A percentile compares a stretch with the other conserved stretches of the same genome.
Evolutionary conservation across 2,329 filamentous ascomycete genomes (phyloP).

Genomic region (Fusarium virguliforme): DNA sequence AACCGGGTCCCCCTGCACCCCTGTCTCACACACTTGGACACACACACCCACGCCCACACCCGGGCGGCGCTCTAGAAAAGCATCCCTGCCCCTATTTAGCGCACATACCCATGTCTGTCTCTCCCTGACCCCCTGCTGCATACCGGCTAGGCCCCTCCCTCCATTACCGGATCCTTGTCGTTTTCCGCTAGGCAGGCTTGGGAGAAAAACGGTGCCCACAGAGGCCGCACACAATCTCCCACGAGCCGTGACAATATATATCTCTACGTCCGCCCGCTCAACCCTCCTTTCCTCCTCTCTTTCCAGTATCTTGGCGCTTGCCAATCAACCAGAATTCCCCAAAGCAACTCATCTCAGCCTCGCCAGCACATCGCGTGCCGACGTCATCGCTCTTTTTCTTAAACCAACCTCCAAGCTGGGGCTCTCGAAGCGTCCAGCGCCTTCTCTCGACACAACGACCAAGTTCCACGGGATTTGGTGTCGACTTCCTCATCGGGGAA

Average conservation of each 20-base stretch:
- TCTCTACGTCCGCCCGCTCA: conserved; percentile 52
- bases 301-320: conserved; percentile 58
- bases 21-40: conserved; percentile 10
- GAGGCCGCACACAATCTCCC: conserved; percentile 46
- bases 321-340: conserved; percentile 54
- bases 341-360: conserved; percentile 36
- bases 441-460: conserved; percentile 51
- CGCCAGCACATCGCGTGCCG: conserved; percentile 48
- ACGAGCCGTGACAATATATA: conserved; percentile 53
- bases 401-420: conserved; percentile 46
- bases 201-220: conserved; percentile 45
- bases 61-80: conserved; percentile 23
- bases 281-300: conserved; percentile 50
- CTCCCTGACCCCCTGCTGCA: conserved; percentile 44
- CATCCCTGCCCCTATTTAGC: conserved; percentile 39
- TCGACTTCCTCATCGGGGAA: conserved; percentile 54
- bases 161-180: conserved; percentile 41
- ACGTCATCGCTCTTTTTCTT: conserved; percentile 51
- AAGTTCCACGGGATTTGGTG: conserved; percentile 53
- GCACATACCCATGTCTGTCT: conserved; percentile 26
- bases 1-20: conserved; percentile 36
- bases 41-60: conserved; percentile 24
- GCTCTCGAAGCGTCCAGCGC: conserved; percentile 51
- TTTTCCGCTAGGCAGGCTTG: conserved; percentile 45
- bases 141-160: conserved; percentile 44